These are phyloP conservation scores for Somion occarium DNA, from an alignment of 1,284 basidiomycete species.

Conservation along the genomic window DNA sequence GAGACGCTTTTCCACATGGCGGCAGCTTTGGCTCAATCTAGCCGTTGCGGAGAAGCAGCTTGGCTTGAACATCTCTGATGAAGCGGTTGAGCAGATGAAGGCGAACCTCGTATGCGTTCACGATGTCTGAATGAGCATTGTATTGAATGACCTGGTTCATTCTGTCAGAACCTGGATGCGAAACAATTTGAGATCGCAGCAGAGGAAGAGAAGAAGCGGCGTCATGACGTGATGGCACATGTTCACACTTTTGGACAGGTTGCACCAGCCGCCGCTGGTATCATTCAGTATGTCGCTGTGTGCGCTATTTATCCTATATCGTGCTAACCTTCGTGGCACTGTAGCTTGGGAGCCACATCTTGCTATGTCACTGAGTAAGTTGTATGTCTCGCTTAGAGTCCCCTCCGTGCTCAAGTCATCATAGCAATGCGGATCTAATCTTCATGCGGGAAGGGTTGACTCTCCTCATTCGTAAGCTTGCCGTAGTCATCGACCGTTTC, in stretches of 20 bases:
- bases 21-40: conserved; percentile 93
- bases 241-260: conserved; percentile 96
- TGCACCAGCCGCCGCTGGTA: conserved; percentile 93
- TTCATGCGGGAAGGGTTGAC: conserved; percentile 89
- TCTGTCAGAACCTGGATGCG: conserved; percentile 80
- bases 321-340: conserved; percentile 6
- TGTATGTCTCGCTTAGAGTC: conserved; percentile 1
- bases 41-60: conserved; percentile 96
- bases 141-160: too few relatives aligned
- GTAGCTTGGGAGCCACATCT: conserved; percentile 90
- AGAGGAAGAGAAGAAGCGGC: conserved; percentile 91
- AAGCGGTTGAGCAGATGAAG: conserved; percentile 94
- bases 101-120: conserved; percentile 68
- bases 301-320: conserved; percentile 5
- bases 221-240: conserved; percentile 99
- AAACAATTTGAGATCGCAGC: conserved; percentile 92
- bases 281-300: conserved; percentile 81
- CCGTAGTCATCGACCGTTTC: conserved; percentile 86
- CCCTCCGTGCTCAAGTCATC: neutral
- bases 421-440: conserved; percentile 94
- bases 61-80: conserved; percentile 85
- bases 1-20: conserved; percentile 98
- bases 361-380: conserved; percentile 97
- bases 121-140: too few relatives aligned
- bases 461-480: conserved; percentile 84